Evolutionary conservation across 2,329 filamentous ascomycete species (phyloP).

Genomic region (Xenoacremonium recifei): DNA sequence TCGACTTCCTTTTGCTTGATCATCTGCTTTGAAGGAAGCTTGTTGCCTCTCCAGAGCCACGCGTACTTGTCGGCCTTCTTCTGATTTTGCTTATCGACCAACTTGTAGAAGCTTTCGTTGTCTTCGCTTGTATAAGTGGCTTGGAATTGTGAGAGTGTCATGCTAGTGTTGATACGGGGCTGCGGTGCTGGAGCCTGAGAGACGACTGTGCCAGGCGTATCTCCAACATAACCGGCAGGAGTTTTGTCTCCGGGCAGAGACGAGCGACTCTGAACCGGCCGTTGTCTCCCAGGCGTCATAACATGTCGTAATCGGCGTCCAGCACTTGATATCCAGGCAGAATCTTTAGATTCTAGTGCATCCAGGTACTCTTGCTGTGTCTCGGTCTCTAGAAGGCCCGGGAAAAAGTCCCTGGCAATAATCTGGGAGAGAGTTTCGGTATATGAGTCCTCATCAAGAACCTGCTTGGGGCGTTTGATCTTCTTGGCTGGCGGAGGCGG

Average conservation of each 20-base stretch:
- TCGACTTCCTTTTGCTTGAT: constrained; percentile 64
- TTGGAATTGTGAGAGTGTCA: constrained; percentile 85
- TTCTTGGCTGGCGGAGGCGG: constrained; percentile 82
- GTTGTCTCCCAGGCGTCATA: constrained; percentile 71
- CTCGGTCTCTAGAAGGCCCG: constrained; percentile 80
- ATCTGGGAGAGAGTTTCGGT: constrained; percentile 88
- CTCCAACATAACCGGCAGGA: constrained; percentile 65
- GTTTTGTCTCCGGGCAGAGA: constrained; percentile 47
- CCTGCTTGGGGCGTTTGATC: constrained; percentile 84
- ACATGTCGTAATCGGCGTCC: constrained; percentile 69
- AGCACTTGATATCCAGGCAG: constrained; percentile 82
- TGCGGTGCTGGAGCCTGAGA: constrained; percentile 37
- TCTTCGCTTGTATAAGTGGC: constrained; percentile 95
- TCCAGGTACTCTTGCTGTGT: constrained; percentile 90
- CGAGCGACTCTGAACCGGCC: constrained; percentile 17
- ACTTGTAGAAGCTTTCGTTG: constrained; percentile 92
- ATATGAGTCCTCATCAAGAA: constrained; percentile 93
- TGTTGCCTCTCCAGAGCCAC: constrained; percentile 88
- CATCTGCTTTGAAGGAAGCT: constrained; percentile 78
- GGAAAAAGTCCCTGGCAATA: constrained; percentile 95
- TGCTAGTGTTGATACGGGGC: constrained; percentile 65
- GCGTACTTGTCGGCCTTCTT: constrained; percentile 81
- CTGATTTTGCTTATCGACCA: constrained; percentile 87
- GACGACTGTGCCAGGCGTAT: constrained; percentile 67
- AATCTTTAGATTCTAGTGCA: constrained; percentile 82